Percentiles rank a stretch among this genome's conserved stretches.
Evolutionary conservation across 495 filamentous ascomycete genomes (phyloP).

Genomic region (Podospora appendiculata): DNA sequence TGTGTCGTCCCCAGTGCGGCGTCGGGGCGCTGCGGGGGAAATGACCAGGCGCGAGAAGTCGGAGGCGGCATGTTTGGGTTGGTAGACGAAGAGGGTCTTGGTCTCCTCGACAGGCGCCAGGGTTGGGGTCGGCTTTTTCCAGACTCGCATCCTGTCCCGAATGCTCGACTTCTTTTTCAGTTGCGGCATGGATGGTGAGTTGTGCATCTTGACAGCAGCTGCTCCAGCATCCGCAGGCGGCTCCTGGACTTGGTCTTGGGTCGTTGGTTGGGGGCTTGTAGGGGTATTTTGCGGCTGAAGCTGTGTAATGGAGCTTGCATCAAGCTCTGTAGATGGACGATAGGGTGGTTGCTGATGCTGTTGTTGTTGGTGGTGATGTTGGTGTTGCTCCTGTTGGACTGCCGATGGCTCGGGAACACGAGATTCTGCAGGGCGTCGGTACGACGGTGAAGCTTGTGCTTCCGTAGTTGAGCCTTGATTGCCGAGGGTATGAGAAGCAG

Average conservation of each 20-base stretch:
- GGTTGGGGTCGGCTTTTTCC: constrained; percentile 8
- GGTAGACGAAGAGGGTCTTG: constrained; percentile 13
- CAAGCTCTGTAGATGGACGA: too few species aligned
- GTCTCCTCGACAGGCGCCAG: constrained; percentile 5
- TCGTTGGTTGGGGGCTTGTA: constrained; percentile 1
- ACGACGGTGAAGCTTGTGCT: neutral
- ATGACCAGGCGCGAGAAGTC: constrained; percentile 18
- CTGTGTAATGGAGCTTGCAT: too few species aligned
- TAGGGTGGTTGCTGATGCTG: neutral
- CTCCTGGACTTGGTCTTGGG: neutral
- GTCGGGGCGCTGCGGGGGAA: neutral
- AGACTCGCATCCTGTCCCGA: constrained; percentile 15
- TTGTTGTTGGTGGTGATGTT: neutral
- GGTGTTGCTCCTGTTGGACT: neutral
- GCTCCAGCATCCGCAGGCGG: neutral
- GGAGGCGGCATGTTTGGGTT: constrained; percentile 23
- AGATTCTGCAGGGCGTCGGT: neutral
- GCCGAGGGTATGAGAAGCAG: neutral
- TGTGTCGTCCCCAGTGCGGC: neutral
- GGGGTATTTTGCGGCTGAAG: neutral
- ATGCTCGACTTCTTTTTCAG: constrained; percentile 18
- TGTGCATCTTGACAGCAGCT: constrained; percentile 4
- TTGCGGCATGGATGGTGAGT: constrained; percentile 7
- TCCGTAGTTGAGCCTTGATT: neutral
- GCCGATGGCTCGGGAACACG: neutral